These are phyloP conservation scores for Sclerotinia spermophila DNA, from an alignment of 2,329 filamentous ascomycete genomes.

Conservation along the genomic window DNA sequence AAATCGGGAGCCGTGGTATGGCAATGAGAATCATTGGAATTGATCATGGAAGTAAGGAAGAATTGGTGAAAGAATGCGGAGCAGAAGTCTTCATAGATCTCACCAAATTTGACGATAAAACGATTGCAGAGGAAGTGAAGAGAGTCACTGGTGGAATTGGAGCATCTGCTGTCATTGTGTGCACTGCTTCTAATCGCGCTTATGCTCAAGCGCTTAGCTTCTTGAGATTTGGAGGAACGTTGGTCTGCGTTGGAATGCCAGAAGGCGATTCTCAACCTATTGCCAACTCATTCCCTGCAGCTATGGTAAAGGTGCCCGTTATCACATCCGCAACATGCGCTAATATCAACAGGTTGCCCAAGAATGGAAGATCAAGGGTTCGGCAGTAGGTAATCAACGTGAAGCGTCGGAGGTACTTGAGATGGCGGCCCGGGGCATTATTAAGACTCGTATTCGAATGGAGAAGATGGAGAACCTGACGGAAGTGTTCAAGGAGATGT, in stretches of 20 bases:
- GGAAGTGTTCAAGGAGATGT: slow-evolving; percentile 45
- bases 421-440: slow-evolving; percentile 46
- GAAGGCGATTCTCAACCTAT: slow-evolving; percentile 45
- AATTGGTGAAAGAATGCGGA: slow-evolving; percentile 55
- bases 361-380: slow-evolving; percentile 47
- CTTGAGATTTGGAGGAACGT: slow-evolving; percentile 47
- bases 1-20: slow-evolving; percentile 58
- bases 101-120: slow-evolving; percentile 48
- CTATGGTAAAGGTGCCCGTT: slow-evolving; percentile 30
- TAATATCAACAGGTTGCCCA: slow-evolving; percentile 34
- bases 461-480: slow-evolving; percentile 48
- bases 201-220: slow-evolving; percentile 48
- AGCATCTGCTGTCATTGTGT: slow-evolving; percentile 56
- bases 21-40: slow-evolving; percentile 62
- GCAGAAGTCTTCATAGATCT: slow-evolving; percentile 65
- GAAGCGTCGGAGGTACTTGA: slow-evolving; percentile 49
- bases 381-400: slow-evolving; percentile 48
- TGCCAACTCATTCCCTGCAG: slow-evolving; percentile 42
- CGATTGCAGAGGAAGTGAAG: slow-evolving; percentile 53
- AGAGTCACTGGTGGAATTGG: slow-evolving; percentile 55
- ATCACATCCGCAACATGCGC: slow-evolving; percentile 9
- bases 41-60: slow-evolving; percentile 59
- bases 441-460: slow-evolving; percentile 44
- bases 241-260: slow-evolving; percentile 52
- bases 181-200: slow-evolving; percentile 47